Evolutionary conservation across 2,329 filamentous ascomycete genomes (phyloP).

Genomic region (Fusarium begoniae): DNA sequence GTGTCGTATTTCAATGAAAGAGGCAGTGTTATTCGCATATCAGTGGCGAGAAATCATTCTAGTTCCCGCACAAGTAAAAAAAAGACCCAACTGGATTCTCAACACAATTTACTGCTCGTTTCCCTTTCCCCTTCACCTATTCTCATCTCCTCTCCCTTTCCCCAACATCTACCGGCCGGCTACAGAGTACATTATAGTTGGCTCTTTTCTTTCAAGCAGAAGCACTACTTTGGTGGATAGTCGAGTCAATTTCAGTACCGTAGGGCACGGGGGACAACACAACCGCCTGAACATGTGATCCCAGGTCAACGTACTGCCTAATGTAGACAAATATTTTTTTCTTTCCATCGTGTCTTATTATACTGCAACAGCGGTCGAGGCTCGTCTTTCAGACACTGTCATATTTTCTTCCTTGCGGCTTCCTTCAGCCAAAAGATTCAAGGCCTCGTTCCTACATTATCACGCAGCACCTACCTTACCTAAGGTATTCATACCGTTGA

Average conservation of each 20-base stretch:
- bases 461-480: background rate
- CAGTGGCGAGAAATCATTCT: conserved; percentile 10
- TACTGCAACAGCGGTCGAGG: background rate
- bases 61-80: background rate
- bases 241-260: background rate
- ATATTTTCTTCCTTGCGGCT: background rate
- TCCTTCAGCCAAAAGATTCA: background rate
- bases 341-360: background rate
- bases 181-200: background rate
- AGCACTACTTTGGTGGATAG: conserved; percentile 17
- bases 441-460: background rate
- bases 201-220: conserved; percentile 11
- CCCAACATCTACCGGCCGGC: background rate
- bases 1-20: background rate
- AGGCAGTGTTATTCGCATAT: conserved; percentile 9
- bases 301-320: background rate
- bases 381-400: background rate
- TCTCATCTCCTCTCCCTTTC: background rate
- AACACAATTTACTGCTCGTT: conserved; percentile 24
- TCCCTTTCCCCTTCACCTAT: conserved; percentile 4
- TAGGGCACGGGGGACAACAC: background rate
- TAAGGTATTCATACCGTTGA: background rate
- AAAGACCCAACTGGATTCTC: conserved; percentile 15
- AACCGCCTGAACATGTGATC: conserved; percentile 26
- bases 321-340: background rate